Percentiles rank a stretch among this genome's conserved stretches.
These are phyloP conservation scores for Paradendryphiella salina DNA, from an alignment of 2,329 filamentous ascomycete genomes.

Conservation along the genomic window DNA sequence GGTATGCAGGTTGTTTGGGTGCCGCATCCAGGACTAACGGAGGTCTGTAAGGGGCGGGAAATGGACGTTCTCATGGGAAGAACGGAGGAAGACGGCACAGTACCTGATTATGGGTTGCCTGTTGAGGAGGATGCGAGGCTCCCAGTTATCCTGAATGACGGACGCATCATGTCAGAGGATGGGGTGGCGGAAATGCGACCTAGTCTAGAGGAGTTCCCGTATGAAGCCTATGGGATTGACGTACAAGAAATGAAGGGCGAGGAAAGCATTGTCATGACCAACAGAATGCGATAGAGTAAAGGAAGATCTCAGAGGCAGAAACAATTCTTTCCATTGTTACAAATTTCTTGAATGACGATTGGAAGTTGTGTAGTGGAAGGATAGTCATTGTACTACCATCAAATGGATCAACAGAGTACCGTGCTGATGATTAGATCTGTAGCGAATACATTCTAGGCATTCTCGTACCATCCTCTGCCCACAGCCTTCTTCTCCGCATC, in stretches of 20 bases:
- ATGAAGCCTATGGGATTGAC: constrained; percentile 1
- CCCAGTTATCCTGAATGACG: not conserved
- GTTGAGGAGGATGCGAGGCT: not conserved
- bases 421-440: too few relatives aligned
- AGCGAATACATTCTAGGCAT: not conserved
- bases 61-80: constrained; percentile 10
- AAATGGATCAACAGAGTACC: too few relatives aligned
- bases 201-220: constrained; percentile 6
- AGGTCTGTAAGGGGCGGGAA: constrained; percentile 7
- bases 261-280: too few relatives aligned
- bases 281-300: too few relatives aligned
- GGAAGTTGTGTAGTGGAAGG: too few relatives aligned
- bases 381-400: too few relatives aligned
- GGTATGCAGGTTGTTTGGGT: constrained; percentile 7
- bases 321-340: too few relatives aligned
- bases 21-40: constrained; percentile 7
- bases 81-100: constrained; percentile 2
- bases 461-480: constrained; percentile 24
- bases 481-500: constrained; percentile 20
- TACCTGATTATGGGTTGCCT: not conserved
- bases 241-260: not conserved
- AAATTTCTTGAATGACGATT: too few relatives aligned
- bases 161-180: constrained; percentile 4
- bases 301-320: too few relatives aligned
- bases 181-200: not conserved